A percentile compares a stretch with the other conserved stretches of the same genome.
phyloP scores from a whole-genome alignment of 2,329 filamentous ascomycete species.

The Onygenales sp. region DNA sequence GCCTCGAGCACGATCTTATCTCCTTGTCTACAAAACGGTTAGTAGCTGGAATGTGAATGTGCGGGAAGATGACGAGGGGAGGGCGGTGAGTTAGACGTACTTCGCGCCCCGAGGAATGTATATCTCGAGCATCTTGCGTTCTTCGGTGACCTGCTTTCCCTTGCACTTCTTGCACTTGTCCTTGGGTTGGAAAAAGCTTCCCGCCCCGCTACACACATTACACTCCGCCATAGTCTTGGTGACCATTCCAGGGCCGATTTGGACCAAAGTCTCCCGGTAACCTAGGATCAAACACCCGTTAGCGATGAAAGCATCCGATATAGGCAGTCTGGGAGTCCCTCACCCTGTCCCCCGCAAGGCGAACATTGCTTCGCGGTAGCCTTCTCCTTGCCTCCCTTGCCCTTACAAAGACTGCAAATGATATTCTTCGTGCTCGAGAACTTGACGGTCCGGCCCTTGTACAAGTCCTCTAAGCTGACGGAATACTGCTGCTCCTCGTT shows the following conservation, averaged over 20 bases:
- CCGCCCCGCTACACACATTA: constrained; percentile 74
- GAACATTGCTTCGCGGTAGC: constrained; percentile 76
- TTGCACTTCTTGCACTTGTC: constrained; percentile 99
- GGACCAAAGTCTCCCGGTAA: constrained; percentile 64
- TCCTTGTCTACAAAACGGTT: constrained; percentile 43
- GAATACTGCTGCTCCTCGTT: constrained; percentile 48
- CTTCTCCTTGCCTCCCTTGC: constrained; percentile 82
- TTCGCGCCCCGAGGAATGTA: constrained; percentile 84
- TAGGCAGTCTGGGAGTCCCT: constrained; percentile 7
- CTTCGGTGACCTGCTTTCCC: constrained; percentile 73
- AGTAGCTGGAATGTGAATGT: neutral
- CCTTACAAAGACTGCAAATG: constrained; percentile 78
- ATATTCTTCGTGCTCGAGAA: constrained; percentile 94
- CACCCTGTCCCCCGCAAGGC: constrained; percentile 70
- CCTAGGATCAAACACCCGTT: constrained; percentile 31
- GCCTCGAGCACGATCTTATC: constrained; percentile 85
- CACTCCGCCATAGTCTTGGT: constrained; percentile 72
- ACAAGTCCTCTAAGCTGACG: constrained; percentile 85
- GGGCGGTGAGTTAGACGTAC: constrained; percentile 26
- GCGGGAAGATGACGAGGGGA: no score
- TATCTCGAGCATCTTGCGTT: constrained; percentile 90
- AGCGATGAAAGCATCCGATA: neutral
- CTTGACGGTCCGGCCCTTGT: constrained; percentile 97
- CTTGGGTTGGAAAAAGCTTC: constrained; percentile 85
- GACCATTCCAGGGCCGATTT: constrained; percentile 78